Evolutionary conservation across 2,329 filamentous ascomycete genomes (phyloP).

Genomic region (Aspergillus persii): DNA sequence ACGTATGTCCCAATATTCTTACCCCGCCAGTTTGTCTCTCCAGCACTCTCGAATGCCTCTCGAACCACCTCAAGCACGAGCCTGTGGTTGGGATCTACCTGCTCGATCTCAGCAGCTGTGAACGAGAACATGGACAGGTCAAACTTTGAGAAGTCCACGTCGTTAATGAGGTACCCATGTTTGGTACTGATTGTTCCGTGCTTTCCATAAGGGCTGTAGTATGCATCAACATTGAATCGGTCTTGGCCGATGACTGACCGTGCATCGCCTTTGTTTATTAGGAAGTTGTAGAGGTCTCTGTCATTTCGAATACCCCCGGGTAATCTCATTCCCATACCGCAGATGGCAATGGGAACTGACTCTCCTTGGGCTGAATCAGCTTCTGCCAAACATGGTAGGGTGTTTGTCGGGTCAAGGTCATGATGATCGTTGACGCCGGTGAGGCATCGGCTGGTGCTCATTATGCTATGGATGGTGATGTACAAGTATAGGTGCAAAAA

Average conservation of each 20-base stretch:
- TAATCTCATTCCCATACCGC: slow-evolving; percentile 17
- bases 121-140: slow-evolving; percentile 29
- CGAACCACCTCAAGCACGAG: slow-evolving; percentile 31
- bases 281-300: slow-evolving; percentile 20
- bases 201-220: slow-evolving; percentile 12
- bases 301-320: slow-evolving; percentile 18
- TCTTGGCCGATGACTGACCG: slow-evolving; percentile 17
- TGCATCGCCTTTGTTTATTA: slow-evolving; percentile 17
- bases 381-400: neutral
- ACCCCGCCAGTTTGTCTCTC: slow-evolving; percentile 28
- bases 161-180: slow-evolving; percentile 29
- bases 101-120: slow-evolving; percentile 16
- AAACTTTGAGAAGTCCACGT: slow-evolving; percentile 21
- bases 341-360: slow-evolving; percentile 9
- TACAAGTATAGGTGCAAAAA: no score
- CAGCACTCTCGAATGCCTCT: slow-evolving; percentile 33
- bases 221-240: slow-evolving; percentile 25
- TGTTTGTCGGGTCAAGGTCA: no score
- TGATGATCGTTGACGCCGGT: neutral
- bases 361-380: neutral
- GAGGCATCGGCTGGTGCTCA: no score
- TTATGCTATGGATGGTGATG: no score
- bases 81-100: slow-evolving; percentile 34
- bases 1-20: slow-evolving; percentile 29
- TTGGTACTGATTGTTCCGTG: slow-evolving; percentile 5